Conservation (phyloP, 1,139 yeast genomes). For the Taphrina confusa region DNA sequence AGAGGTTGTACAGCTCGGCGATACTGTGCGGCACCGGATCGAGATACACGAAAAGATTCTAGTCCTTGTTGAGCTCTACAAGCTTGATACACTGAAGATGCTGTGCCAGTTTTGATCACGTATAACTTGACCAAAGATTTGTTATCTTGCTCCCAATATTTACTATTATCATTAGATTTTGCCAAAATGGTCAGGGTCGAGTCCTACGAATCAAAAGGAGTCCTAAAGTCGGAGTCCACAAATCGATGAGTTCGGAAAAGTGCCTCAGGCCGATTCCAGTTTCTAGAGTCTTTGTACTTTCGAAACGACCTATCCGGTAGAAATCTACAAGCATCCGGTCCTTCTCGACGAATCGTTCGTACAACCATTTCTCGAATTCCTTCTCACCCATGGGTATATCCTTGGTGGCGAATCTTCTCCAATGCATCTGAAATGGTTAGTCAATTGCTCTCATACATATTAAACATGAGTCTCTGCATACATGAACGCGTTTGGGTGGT, state of each 20-base stretch:
- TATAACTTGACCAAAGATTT: not conserved
- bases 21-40: too few relatives aligned
- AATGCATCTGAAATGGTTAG: conserved; percentile 16
- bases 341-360: conserved; percentile 24
- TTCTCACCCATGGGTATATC: conserved; percentile 20
- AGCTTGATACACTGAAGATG: too few relatives aligned
- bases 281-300: not conserved
- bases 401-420: conserved; percentile 26
- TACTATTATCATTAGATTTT: not conserved
- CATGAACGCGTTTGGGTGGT: conserved; percentile 67
- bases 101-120: too few relatives aligned
- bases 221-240: not conserved
- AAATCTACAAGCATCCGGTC: conserved; percentile 18
- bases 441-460: not conserved
- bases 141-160: not conserved
- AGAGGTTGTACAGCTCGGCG: too few relatives aligned
- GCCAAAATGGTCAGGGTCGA: not conserved
- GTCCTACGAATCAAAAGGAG: not conserved
- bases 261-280: conserved; percentile 9
- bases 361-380: conserved; percentile 24
- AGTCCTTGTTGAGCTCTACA: too few relatives aligned
- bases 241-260: conserved; percentile 6
- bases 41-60: too few relatives aligned
- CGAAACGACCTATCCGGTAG: conserved; percentile 16
- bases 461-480: conserved; percentile 42